Evolutionary conservation across 805 yeast species (phyloP), one percentile per base, ranked within the genome.

Genomic region (Ogataea trehaloabstinens): DNA sequence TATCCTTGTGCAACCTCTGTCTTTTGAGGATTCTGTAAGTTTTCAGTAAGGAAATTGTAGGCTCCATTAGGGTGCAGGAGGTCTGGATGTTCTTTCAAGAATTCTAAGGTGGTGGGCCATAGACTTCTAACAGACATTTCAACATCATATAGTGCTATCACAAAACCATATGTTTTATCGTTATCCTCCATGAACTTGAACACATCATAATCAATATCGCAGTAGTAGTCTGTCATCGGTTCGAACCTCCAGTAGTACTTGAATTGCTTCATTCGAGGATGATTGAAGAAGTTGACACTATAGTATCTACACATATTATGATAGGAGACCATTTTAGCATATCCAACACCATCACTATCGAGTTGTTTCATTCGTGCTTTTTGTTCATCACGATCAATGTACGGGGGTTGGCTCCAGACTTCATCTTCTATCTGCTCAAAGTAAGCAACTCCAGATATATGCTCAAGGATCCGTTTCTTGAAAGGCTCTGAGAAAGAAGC

Each of bases 241-340:
- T 86, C 95, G 34, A 86, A 68, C 45, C 95, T 67, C 95, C 95
- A 86, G 55, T 82, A 83, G 62, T 81, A 86, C 49, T 69, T 73
- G 62, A 71, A 82, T 42, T 84, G 67, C 42, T 70, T 64, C 55
- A 86, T 57, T 40, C 75, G 71, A 10, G 85, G 85, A 45, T 82
- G 75, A 35, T 82, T 70, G 55, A 72, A 83, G 52, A 85, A 83
- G 41, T 63, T 63, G 10, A 76, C 78, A 35, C 83, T 78, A 57
- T 85, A 84, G 60, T 81, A 86, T 19, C 95, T 71, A 57, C 95
- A 86, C 95, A 86, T 86, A 53, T 84, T 82, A 53, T 85, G 95
- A 52, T 86, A 86, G 0, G 89, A 80, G 16, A 56, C 59, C 59
- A 64, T 67, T 16, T 67, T 67, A 2, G 89, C 86, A 55, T 84